A percentile compares a stretch with the other conserved stretches of the same genome.
Evolutionary conservation across 1,284 basidiomycete genomes (phyloP).

Genomic region (Waitea zeae): DNA sequence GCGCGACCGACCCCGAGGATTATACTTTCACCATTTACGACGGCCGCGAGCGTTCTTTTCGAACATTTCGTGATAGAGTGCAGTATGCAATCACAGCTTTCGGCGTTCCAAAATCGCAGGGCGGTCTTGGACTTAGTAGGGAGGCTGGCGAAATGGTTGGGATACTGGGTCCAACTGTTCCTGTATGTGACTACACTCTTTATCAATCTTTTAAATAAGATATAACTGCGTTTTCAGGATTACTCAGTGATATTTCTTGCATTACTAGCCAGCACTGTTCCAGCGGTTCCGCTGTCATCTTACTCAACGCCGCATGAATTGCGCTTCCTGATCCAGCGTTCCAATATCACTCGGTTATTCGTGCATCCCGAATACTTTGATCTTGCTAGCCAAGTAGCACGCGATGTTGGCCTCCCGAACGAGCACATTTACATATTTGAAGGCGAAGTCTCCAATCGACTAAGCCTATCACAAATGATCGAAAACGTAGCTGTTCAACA

Average conservation of each 20-base stretch:
- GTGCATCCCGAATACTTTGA: slow-evolving; percentile 35
- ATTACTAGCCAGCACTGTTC: slow-evolving; percentile 34
- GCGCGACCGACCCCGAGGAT: slow-evolving; percentile 28
- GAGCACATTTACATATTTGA: slow-evolving; percentile 37
- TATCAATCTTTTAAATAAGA: no score
- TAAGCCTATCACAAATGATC: slow-evolving; percentile 28
- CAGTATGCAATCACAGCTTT: slow-evolving; percentile 41
- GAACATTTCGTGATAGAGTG: slow-evolving; percentile 31
- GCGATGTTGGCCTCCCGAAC: slow-evolving; percentile 28
- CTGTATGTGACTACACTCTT: slow-evolving; percentile 23
- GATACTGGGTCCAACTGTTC: slow-evolving; percentile 48
- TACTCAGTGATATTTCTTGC: slow-evolving; percentile 41
- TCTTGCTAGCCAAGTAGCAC: slow-evolving; percentile 28
- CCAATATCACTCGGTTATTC: slow-evolving; percentile 41
- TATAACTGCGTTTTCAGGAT: slow-evolving; percentile 24
- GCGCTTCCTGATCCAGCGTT: slow-evolving; percentile 32
- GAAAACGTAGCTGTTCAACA: slow-evolving; percentile 18
- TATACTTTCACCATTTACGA: slow-evolving; percentile 36
- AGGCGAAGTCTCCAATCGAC: slow-evolving; percentile 17
- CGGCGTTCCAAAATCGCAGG: slow-evolving; percentile 21
- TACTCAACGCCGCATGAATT: slow-evolving; percentile 54
- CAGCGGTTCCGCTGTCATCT: slow-evolving; percentile 43
- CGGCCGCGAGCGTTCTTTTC: slow-evolving; percentile 24
- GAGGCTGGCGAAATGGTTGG: slow-evolving; percentile 40
- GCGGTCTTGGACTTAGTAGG: slow-evolving; percentile 35